These are phyloP conservation scores for Pontederia paniculata DNA, from an alignment of 176 grass and related monocot species.

Conservation along the genomic window DNA sequence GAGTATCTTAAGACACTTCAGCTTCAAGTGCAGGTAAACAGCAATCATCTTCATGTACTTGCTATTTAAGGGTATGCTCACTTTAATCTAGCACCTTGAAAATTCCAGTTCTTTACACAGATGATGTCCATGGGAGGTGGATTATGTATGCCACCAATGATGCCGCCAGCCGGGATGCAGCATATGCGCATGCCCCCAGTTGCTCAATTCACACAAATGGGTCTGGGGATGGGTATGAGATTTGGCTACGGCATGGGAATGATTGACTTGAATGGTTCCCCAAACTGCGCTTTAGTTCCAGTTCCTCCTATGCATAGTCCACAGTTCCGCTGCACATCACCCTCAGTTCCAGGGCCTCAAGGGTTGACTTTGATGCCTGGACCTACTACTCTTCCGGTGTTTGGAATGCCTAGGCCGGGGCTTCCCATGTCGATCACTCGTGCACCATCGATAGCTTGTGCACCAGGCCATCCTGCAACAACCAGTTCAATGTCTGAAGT, in stretches of 20 bases:
- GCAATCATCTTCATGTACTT: background rate
- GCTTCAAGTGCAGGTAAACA: slow-evolving; percentile 51
- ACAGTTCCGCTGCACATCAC: background rate
- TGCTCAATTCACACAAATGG: slow-evolving; percentile 36
- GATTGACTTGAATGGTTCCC: slow-evolving; percentile 8
- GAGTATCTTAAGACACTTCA: slow-evolving; percentile 78
- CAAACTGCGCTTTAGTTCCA: slow-evolving; percentile 1
- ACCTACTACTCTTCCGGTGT: background rate
- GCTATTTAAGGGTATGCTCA: too few species aligned
- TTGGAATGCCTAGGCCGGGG: background rate
- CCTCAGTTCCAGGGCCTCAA: background rate
- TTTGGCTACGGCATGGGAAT: slow-evolving; percentile 6
- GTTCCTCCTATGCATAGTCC: slow-evolving; percentile 4
- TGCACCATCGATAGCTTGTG: background rate
- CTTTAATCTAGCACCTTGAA: background rate
- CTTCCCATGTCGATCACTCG: background rate
- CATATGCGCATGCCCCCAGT: slow-evolving; percentile 32
- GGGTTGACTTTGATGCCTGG: slow-evolving; percentile 5
- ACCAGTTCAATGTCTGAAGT: background rate
- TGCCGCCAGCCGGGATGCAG: slow-evolving; percentile 38
- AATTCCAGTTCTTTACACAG: slow-evolving; percentile 13
- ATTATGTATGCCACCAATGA: slow-evolving; percentile 41
- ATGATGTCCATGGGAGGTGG: slow-evolving; percentile 64
- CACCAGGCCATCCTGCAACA: background rate
- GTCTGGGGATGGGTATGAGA: slow-evolving; percentile 23